A percentile compares a stretch with the other conserved stretches of the same genome.
Conservation (phyloP, 805 yeast genomes). For the Naumovozyma baii region DNA sequence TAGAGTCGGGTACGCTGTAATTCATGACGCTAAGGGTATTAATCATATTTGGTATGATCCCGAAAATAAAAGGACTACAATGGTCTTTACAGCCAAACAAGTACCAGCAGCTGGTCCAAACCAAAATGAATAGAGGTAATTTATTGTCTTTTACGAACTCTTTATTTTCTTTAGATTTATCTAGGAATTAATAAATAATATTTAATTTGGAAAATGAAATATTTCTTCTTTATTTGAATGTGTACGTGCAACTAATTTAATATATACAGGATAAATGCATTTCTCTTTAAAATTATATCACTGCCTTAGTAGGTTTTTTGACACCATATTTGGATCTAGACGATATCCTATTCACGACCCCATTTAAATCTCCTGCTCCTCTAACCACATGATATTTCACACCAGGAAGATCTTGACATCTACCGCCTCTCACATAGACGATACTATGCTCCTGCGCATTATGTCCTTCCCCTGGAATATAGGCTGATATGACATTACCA, state of each 20-base stretch:
- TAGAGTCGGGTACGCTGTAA: slow-evolving; percentile 20
- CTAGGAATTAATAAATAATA: too few relatives aligned
- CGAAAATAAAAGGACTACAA: slow-evolving; percentile 2
- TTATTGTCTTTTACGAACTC: too few relatives aligned
- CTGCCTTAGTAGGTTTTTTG: slow-evolving; percentile 51
- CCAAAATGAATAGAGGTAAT: not conserved
- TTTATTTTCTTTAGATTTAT: too few relatives aligned
- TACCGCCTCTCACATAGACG: slow-evolving; percentile 94
- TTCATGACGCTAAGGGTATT: slow-evolving; percentile 12
- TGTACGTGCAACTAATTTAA: slow-evolving; percentile 4
- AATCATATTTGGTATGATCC: slow-evolving; percentile 9
- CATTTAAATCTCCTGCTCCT: slow-evolving; percentile 87
- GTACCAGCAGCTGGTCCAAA: not conserved
- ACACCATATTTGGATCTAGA: slow-evolving; percentile 92
- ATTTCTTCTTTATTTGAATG: not conserved
- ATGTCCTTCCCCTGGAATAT: slow-evolving; percentile 98
- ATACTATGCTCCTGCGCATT: slow-evolving; percentile 97
- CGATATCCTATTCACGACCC: slow-evolving; percentile 85
- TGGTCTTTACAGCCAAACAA: slow-evolving; percentile 14
- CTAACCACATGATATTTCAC: slow-evolving; percentile 89
- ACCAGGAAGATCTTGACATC: slow-evolving; percentile 97
- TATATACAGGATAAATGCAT: slow-evolving; percentile 6
- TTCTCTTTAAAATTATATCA: too few relatives aligned
- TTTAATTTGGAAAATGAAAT: too few relatives aligned
- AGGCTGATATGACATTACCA: slow-evolving; percentile 82